Conservation (phyloP, 2,329 filamentous ascomycete species). For the Claviceps purpurea region DNA sequence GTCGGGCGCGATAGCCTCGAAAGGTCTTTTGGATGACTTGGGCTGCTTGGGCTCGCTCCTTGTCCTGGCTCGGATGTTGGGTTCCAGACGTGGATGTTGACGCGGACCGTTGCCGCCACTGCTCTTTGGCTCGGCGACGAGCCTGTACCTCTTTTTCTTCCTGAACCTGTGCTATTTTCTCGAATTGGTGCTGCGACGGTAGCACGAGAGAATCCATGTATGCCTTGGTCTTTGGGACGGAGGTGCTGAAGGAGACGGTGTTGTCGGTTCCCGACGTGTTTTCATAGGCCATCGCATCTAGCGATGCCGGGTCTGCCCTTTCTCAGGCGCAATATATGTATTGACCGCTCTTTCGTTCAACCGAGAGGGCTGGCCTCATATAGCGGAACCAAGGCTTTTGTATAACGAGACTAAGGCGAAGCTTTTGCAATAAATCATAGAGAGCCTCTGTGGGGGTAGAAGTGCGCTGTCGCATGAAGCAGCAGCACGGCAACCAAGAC, state of each 20-base stretch:
- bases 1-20: conserved; percentile 59
- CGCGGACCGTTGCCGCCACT: conserved; percentile 18
- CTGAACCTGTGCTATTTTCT: conserved; percentile 36
- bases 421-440: no score
- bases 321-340: no score
- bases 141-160: conserved; percentile 30
- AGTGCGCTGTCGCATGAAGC: no score
- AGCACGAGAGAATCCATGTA: conserved; percentile 39
- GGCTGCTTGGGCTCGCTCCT: conserved; percentile 32
- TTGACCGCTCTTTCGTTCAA: no score
- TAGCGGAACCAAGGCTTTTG: no score
- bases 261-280: conserved; percentile 5
- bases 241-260: conserved; percentile 5
- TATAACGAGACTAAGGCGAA: no score
- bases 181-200: conserved; percentile 32
- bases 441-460: no score
- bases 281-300: background rate
- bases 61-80: background rate
- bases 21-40: conserved; percentile 57
- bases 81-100: conserved; percentile 1
- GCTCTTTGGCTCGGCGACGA: conserved; percentile 26
- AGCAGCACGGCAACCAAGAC: no score
- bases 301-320: no score
- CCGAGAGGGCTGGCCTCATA: no score
- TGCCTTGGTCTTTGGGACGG: conserved; percentile 19